Conservation (phyloP, 1,284 basidiomycete species). For the Cystobasidiaceae sp. region DNA sequence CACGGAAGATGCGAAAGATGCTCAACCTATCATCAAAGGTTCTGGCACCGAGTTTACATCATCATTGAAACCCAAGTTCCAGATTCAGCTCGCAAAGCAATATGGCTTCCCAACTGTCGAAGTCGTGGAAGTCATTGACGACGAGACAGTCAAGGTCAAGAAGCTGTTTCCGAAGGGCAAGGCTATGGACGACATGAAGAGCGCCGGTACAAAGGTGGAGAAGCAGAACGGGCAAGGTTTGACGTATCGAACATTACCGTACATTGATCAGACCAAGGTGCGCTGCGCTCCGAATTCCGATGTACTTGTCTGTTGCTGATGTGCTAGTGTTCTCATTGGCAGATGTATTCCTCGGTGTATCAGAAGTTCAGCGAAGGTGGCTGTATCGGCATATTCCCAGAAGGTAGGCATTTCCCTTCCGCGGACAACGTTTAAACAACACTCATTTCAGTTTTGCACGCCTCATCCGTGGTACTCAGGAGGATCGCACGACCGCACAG, state of each 20-base stretch:
- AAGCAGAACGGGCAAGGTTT: slow-evolving; percentile 29
- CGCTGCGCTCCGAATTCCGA: no score
- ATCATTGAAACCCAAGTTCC: slow-evolving; percentile 73
- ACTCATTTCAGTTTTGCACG: not conserved
- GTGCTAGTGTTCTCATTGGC: slow-evolving; percentile 76
- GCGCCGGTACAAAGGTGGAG: slow-evolving; percentile 22
- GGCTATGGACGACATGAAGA: slow-evolving; percentile 44
- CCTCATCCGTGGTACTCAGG: slow-evolving; percentile 52
- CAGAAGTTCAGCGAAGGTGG: slow-evolving; percentile 78
- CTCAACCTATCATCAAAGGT: slow-evolving; percentile 70
- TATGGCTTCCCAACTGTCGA: slow-evolving; percentile 74
- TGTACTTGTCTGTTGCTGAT: no score
- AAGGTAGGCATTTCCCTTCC: slow-evolving; percentile 56
- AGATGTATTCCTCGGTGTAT: slow-evolving; percentile 94
- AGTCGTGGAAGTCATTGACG: slow-evolving; percentile 81
- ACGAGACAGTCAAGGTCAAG: slow-evolving; percentile 73
- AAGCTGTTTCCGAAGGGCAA: slow-evolving; percentile 62
- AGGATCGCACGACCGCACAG: slow-evolving; percentile 92
- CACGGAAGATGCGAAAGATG: no score
- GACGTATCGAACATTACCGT: slow-evolving; percentile 36
- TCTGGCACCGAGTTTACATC: slow-evolving; percentile 70
- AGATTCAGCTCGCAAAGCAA: slow-evolving; percentile 81
- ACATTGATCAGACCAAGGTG: slow-evolving; percentile 35
- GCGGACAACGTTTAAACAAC: not conserved
- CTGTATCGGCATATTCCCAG: slow-evolving; percentile 91